These are phyloP conservation scores for Lecanicillium sp. DNA, from an alignment of 2,329 filamentous ascomycete genomes.

Conservation along the genomic window DNA sequence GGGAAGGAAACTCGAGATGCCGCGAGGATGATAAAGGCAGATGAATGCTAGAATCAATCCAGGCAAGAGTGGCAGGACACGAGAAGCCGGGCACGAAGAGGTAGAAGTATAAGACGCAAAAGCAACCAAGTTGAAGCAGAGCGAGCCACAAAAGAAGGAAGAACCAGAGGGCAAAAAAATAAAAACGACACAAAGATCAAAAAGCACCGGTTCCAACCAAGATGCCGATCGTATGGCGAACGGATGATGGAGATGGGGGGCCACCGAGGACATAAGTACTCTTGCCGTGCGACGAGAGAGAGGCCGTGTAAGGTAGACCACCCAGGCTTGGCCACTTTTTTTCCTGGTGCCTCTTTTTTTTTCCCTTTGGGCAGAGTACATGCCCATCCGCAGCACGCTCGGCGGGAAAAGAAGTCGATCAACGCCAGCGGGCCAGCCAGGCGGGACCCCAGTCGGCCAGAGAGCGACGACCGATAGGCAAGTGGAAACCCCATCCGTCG, in stretches of 20 bases:
- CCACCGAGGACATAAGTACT: slow-evolving; percentile 40
- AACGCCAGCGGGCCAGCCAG: not conserved
- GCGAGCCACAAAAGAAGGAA: slow-evolving; percentile 41
- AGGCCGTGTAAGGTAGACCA: too few relatives aligned
- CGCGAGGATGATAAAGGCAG: slow-evolving; percentile 6
- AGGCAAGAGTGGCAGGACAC: slow-evolving; percentile 22
- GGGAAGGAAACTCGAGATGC: slow-evolving; percentile 33
- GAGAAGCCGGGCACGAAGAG: slow-evolving; percentile 22
- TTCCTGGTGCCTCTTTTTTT: too few relatives aligned
- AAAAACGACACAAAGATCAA: slow-evolving; percentile 35
- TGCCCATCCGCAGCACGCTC: too few relatives aligned
- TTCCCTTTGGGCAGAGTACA: too few relatives aligned
- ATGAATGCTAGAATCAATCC: too few relatives aligned
- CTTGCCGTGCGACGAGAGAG: not conserved
- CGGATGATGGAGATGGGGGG: slow-evolving; percentile 30
- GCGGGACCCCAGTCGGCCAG: slow-evolving; percentile 2
- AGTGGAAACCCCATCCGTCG: slow-evolving; percentile 9
- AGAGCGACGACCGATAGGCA: slow-evolving; percentile 8
- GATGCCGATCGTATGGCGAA: slow-evolving; percentile 41
- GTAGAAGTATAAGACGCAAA: slow-evolving; percentile 3
- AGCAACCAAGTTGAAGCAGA: slow-evolving; percentile 9
- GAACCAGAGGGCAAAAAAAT: slow-evolving; percentile 40
- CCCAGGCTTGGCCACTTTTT: too few relatives aligned
- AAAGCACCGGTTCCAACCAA: slow-evolving; percentile 33
- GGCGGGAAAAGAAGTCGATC: not conserved